Evolutionary conservation across 805 yeast genomes (phyloP), one percentile per base, ranked within the genome.

Genomic region (Lipomyces orientalis): DNA sequence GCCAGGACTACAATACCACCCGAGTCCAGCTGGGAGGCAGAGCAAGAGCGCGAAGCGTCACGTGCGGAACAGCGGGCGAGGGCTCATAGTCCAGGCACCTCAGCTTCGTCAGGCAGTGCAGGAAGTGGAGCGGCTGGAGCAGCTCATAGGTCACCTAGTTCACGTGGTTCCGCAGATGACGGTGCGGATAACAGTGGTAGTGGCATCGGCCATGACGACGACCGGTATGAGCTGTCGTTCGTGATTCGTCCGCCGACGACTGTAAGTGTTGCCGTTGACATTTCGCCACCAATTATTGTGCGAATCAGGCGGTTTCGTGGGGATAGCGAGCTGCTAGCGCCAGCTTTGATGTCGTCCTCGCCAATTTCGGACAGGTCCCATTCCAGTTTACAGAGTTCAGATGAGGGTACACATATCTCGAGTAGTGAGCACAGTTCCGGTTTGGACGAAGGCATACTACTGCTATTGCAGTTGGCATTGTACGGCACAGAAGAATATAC

Each of bases 191-290:
- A 19, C 16, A 19, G 49, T 6, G n/a, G 49, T 16, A 5, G 49
- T 43, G 22, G 49, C 49, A 16, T 16, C 22, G 10, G n/a, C 19
- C 29, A 19, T 33, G 49, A 33, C 8, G 60, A 56, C 8, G 60
- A 56, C 31, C 54, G 60, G 49, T 56, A 56, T 22, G 43, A 56
- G 16, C 10, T 56, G 33, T 22, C 43, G 16, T 34, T 39, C 19
- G 60, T 39, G 34, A 56, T 56, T 10, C 60, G 31, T 25, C 31
- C 49, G 16, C 60, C 60, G 0, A 9, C 29, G 29, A 25, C 35
- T 8, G 31, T 56, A 19, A 14, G 4, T 56, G 19, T 34, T 12
- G 55, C 60, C 9, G 22, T 7, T 10, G 49, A 39, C 19, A 9
- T 35, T 14, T 33, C 19, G 6, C 35, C 37, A 31, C 60, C 60